A percentile compares a stretch with the other conserved stretches of the same genome.
Conservation (phyloP, 768 basidiomycete species). For the Cyclocybe cylindracea region DNA sequence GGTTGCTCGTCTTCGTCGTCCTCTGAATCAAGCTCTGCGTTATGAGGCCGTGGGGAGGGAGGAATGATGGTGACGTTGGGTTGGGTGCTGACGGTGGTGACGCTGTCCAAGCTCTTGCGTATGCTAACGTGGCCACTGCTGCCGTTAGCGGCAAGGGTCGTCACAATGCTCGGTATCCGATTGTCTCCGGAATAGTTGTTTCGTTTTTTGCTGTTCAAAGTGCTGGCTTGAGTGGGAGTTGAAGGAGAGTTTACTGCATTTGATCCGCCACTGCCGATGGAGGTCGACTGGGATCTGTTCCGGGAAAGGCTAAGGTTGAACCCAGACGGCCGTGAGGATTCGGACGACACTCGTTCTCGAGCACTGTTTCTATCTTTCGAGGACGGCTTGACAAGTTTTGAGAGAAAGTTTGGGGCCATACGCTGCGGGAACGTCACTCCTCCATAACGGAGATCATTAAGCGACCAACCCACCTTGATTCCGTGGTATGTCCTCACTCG, state of each 20-base stretch:
- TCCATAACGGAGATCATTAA: conserved; percentile 1
- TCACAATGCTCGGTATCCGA: conserved; percentile 5
- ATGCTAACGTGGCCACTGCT: conserved; percentile 8
- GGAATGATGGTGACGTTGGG: conserved; percentile 47
- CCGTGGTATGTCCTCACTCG: background rate
- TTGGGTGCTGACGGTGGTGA: conserved; percentile 30
- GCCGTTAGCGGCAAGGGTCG: conserved; percentile 4
- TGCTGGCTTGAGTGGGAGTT: conserved; percentile 17
- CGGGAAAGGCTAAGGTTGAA: conserved; percentile 8
- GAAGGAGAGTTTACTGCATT: conserved; percentile 12
- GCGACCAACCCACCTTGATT: background rate
- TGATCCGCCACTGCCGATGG: conserved; percentile 3
- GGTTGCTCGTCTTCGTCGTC: conserved; percentile 13
- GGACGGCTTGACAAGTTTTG: conserved; percentile 24
- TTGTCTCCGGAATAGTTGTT: conserved; percentile 6
- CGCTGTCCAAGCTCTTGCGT: conserved; percentile 23
- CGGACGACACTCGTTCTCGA: conserved; percentile 23
- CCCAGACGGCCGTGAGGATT: conserved; percentile 11
- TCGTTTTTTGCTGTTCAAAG: conserved; percentile 2
- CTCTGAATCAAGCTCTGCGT: conserved; percentile 26
- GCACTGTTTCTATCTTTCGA: conserved; percentile 1
- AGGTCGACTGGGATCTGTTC: conserved; percentile 15
- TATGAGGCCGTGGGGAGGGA: conserved; percentile 38
- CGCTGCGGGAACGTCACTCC: conserved; percentile 10
- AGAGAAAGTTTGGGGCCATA: conserved; percentile 26